phyloP scores from a whole-genome alignment of 1,139 yeast species.

The Yamadazyma triangularis region DNA sequence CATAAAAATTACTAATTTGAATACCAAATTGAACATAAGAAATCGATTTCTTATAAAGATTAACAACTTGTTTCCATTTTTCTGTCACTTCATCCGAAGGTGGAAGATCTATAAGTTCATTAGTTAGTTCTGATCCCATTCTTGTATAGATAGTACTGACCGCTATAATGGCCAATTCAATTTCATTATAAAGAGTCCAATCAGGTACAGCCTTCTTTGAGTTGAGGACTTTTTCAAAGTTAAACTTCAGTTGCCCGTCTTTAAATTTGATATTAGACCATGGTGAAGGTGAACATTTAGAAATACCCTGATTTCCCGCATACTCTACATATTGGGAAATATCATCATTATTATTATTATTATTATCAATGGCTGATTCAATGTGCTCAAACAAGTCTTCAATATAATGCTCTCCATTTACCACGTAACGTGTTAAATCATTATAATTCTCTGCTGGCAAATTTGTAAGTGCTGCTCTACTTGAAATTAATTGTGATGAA shows the following conservation, averaged over 20 bases:
- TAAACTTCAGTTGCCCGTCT: not conserved
- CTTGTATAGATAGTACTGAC: constrained; percentile 26
- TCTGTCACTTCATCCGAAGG: constrained; percentile 13
- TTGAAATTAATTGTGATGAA: constrained; percentile 12
- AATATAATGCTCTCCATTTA: constrained; percentile 31
- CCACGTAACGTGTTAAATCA: constrained; percentile 29
- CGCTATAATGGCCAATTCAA: constrained; percentile 22
- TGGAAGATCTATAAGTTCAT: constrained; percentile 29
- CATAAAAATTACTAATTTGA: constrained; percentile 2
- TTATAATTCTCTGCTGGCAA: constrained; percentile 17
- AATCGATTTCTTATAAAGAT: constrained; percentile 28
- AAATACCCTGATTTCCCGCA: constrained; percentile 2
- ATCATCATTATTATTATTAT: no score
- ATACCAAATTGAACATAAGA: constrained; percentile 24
- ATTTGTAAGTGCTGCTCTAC: constrained; percentile 15
- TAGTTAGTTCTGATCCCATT: constrained; percentile 34
- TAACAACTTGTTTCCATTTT: constrained; percentile 36
- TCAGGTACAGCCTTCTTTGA: constrained; percentile 3
- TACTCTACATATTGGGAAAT: not conserved
- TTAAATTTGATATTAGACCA: constrained; percentile 7
- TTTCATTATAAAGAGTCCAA: constrained; percentile 32
- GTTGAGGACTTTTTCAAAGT: constrained; percentile 1
- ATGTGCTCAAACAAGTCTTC: constrained; percentile 17
- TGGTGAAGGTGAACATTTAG: constrained; percentile 3
- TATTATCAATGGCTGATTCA: constrained; percentile 1